A percentile compares a stretch with the other conserved stretches of the same genome.
Evolutionary conservation across 202 grass and related monocot genomes (phyloP).

Genomic region (Panicum hallii): DNA sequence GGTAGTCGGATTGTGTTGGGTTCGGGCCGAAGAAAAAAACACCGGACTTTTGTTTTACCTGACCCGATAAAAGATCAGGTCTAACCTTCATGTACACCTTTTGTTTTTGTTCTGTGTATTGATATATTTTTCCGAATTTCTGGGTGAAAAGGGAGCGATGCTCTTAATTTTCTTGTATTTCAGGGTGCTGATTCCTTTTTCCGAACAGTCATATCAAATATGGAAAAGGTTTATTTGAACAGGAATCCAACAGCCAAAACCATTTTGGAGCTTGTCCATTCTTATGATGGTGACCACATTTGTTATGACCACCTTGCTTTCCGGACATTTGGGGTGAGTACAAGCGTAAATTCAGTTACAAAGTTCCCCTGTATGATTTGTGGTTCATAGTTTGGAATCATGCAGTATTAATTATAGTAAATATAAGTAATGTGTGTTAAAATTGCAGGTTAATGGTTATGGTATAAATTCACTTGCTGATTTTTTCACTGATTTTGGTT

Average conservation of each 20-base stretch:
- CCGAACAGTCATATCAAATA: conserved; percentile 64
- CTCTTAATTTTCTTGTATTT: conserved; percentile 44
- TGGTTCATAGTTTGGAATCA: not conserved
- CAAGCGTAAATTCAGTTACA: conserved; percentile 11
- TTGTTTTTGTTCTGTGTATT: conserved; percentile 23
- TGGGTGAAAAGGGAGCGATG: not conserved
- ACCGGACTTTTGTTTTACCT: no score
- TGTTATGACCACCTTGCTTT: conserved; percentile 98
- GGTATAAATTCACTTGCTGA: conserved; percentile 89
- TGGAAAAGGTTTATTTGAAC: conserved; percentile 90
- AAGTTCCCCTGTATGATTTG: conserved; percentile 9
- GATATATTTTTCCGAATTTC: not conserved
- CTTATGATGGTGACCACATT: conserved; percentile 74
- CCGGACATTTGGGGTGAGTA: conserved; percentile 86
- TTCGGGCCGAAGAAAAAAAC: no score
- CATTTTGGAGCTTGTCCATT: conserved; percentile 80
- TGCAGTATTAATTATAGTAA: conserved; percentile 30
- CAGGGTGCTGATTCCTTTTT: conserved; percentile 89
- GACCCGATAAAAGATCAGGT: no score
- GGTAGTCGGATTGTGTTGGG: no score
- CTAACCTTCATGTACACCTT: not conserved
- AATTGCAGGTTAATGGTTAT: conserved; percentile 87
- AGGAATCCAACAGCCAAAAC: conserved; percentile 89
- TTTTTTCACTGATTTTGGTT: conserved; percentile 93
- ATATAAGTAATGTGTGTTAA: not conserved